Evolutionary conservation across 176 grass and related monocot genomes (phyloP).

Genomic region (Elymus sibiricus): DNA sequence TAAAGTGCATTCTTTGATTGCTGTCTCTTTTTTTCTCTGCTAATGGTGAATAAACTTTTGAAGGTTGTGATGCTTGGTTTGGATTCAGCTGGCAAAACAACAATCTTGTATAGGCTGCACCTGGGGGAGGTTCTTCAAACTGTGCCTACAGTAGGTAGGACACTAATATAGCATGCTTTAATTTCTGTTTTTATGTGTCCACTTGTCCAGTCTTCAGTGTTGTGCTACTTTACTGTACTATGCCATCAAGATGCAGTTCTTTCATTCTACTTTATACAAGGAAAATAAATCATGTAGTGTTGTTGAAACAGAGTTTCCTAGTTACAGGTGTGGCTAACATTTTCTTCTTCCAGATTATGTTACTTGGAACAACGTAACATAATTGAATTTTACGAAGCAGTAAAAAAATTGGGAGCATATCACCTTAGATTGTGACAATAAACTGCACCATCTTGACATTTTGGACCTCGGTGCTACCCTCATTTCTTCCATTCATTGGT

Average conservation of each 20-base stretch:
- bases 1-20: not conserved
- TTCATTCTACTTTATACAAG: not conserved
- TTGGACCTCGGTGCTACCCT: not conserved
- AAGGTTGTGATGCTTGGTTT: slow-evolving; percentile 97
- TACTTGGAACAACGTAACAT: not conserved
- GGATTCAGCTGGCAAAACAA: slow-evolving; percentile 89
- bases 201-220: not conserved
- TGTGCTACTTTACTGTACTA: not conserved
- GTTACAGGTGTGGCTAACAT: not conserved
- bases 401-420: not conserved
- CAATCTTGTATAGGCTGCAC: slow-evolving; percentile 81
- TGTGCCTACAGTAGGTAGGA: slow-evolving; percentile 82
- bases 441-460: not conserved
- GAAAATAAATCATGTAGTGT: not conserved
- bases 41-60: slow-evolving; percentile 15
- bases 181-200: not conserved
- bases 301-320: not conserved
- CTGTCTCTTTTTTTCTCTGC: not conserved
- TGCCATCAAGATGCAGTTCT: not conserved
- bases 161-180: not conserved
- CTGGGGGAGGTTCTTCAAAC: slow-evolving; percentile 84
- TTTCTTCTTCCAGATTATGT: not conserved
- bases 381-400: not conserved
- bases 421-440: not conserved
- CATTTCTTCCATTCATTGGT: not conserved